Conservation (phyloP, 2,329 filamentous ascomycete genomes). For the Cladobotryum protrusum region DNA sequence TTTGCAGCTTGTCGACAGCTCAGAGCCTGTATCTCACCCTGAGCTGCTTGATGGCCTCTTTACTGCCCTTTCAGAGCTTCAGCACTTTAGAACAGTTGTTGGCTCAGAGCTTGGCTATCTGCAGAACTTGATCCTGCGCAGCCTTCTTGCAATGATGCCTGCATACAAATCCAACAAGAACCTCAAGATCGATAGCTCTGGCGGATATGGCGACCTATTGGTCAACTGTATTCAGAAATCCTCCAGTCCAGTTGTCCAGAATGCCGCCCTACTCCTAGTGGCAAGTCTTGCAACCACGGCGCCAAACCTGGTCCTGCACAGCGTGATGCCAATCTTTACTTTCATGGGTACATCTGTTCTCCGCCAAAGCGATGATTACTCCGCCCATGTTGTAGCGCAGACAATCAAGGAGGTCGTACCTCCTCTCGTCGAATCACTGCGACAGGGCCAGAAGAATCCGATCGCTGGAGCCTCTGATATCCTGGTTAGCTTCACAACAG, state of each 20-base stretch:
- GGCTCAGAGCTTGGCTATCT: conserved; percentile 86
- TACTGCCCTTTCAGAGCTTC: conserved; percentile 76
- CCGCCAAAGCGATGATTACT: conserved; percentile 92
- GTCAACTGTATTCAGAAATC: conserved; percentile 93
- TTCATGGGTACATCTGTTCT: conserved; percentile 93
- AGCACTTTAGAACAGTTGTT: conserved; percentile 73
- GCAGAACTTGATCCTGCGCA: conserved; percentile 76
- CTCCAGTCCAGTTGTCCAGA: conserved; percentile 88
- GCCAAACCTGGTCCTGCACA: conserved; percentile 88
- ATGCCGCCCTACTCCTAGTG: conserved; percentile 80
- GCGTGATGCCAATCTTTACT: conserved; percentile 98
- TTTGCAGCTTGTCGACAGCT: conserved; percentile 79
- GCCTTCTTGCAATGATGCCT: conserved; percentile 77
- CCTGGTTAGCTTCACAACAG: conserved; percentile 90
- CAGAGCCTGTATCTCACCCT: conserved; percentile 66
- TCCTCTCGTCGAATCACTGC: conserved; percentile 77
- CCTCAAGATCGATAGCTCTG: conserved; percentile 66
- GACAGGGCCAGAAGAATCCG: conserved; percentile 69
- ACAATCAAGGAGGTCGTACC: conserved; percentile 94
- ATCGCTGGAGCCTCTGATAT: conserved; percentile 81
- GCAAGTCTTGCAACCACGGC: conserved; percentile 80
- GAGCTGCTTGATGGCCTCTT: conserved; percentile 76
- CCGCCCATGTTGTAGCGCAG: conserved; percentile 89
- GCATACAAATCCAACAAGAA: conserved; percentile 57
- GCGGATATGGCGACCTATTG: conserved; percentile 80